Percentiles rank a stretch among this genome's conserved stretches.
phyloP scores from a whole-genome alignment of 176 grass and related monocot species.

The Aegilops umbellulata region DNA sequence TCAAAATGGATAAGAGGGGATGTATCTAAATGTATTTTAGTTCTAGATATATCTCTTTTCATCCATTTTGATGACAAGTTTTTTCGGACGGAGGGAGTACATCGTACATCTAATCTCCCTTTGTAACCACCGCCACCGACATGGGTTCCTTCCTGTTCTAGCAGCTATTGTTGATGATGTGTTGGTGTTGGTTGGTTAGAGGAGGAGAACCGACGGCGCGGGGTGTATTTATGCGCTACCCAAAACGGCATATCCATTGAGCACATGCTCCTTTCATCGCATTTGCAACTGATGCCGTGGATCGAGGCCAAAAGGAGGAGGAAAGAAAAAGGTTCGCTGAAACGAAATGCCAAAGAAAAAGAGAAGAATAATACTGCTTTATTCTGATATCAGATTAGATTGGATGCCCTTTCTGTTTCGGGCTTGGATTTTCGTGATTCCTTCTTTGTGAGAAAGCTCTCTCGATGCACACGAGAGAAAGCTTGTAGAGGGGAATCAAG shows the following conservation, averaged over 20 bases:
- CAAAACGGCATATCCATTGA: slow-evolving; percentile 24
- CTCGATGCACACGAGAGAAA: background rate
- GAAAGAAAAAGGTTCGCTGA: background rate
- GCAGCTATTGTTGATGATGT: background rate
- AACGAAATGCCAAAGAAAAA: background rate
- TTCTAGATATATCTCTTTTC: no score
- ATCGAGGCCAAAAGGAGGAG: background rate
- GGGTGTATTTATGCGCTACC: slow-evolving; percentile 15
- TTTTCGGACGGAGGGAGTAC: no score
- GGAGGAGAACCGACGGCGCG: background rate
- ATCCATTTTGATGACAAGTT: no score
- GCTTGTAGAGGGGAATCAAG: background rate
- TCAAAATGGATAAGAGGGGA: no score
- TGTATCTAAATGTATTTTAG: no score
- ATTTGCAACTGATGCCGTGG: background rate
- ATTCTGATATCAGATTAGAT: slow-evolving; percentile 15
- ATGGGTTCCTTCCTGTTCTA: background rate
- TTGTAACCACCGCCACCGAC: no score
- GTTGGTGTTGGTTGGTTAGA: background rate
- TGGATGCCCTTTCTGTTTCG: background rate
- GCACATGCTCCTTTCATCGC: slow-evolving; percentile 20
- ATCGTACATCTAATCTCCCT: background rate
- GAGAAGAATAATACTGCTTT: slow-evolving; percentile 6
- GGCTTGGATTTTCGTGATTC: background rate
- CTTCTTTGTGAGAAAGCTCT: background rate